Base-by-base conservation (phyloP, 1,139 yeast genomes). In the Nadsonia starkeyi-henricii region DNA sequence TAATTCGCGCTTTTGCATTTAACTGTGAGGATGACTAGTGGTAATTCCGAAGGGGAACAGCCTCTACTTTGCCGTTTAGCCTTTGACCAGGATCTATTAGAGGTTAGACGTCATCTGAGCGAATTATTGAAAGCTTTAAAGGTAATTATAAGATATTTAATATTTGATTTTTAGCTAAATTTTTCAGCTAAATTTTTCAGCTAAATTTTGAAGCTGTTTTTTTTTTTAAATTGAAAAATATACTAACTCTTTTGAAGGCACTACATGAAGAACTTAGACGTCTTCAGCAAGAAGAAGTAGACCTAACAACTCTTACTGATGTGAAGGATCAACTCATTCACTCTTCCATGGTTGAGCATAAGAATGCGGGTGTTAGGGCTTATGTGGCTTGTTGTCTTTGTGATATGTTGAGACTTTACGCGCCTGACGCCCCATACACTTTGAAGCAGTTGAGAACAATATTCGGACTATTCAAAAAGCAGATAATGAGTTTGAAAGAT, bases 341-440 rank as follows among this genome's bases (percentile, higher is more conserved):
- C 55, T 73, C 73, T 51, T 82, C 80, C 56, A 65, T 85, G 20
- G 55, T 84, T 9, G 70, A 67, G 42, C 82, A 82, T 58, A 68
- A 77, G 48, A 86, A 85, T 58, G 55, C 64, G 2, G 94, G 94
- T 2, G 79, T 88, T 2, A 83, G 80, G 55, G 79, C 89, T 0
- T 77, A 72, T 52, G 74, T 75, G 2, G 80, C 93, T 18, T 82
- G 95, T 58, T 79, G 93, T 53, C 57, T 88, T 12, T 74, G 89
- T 2, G 95, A 88, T 61, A 69, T 89, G 15, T 65, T 89, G 43
- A 72, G 95, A 52, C 65, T 88, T 12, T 81, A 73, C 60, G 96
- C 96, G 0, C 96, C 96, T 0, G 85, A 88, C 63, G 95, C 96
- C 3, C 96, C 97, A 5, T 88, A 75, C 63, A 78, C 85, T 1